Evolutionary conservation across 345 rosid genomes (phyloP), one percentile per base, ranked within the genome.

Genomic region (Bruguiera gymnorhiza): DNA sequence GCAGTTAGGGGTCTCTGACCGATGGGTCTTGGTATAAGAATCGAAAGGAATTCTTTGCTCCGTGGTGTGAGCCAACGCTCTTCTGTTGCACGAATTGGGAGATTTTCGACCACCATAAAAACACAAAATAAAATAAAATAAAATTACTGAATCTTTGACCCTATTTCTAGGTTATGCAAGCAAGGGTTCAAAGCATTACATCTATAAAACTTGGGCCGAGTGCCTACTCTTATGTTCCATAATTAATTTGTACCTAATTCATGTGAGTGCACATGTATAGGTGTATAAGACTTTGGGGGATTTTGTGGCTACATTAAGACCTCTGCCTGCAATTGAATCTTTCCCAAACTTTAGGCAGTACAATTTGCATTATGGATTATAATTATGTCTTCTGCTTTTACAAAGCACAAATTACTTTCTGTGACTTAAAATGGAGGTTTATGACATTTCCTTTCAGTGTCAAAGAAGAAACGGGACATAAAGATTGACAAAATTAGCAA

Each of bases 361-460:
- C 32, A 59, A 70, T 31, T 20, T 21, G 60, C 30, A 56, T 24
- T 24, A 21, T 10, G 51, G 46, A 60, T 73, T 51, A 62, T 32
- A 37, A 56, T 48, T 26, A 26, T 21, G 26, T 36, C 46, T 34
- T 67, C 5, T 53, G 62, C 75, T 70, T 74, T 78, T 55, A 32
- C 78, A 57, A 74, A 67, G 68, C 78, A 70, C 63, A 63, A 79
- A 62, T 75, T 51, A 16, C 73, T 69, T 73, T 70, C 48, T 26
- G 34, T 39, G 63, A 56, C 83, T 63, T 63, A 65, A 74, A 72
- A 71, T 56, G 75, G 79, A 77, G 74, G 63, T 67, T 24, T 63
- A 74, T 68, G 56, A 50, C 69, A 59, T 57, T 13, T 63, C 11
- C 75, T 60, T 70, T 71, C 63, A 51, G 30, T 50, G 34, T 50